phyloP scores from a whole-genome alignment of 208 protist genomes.

The Phytomonas francai region DNA sequence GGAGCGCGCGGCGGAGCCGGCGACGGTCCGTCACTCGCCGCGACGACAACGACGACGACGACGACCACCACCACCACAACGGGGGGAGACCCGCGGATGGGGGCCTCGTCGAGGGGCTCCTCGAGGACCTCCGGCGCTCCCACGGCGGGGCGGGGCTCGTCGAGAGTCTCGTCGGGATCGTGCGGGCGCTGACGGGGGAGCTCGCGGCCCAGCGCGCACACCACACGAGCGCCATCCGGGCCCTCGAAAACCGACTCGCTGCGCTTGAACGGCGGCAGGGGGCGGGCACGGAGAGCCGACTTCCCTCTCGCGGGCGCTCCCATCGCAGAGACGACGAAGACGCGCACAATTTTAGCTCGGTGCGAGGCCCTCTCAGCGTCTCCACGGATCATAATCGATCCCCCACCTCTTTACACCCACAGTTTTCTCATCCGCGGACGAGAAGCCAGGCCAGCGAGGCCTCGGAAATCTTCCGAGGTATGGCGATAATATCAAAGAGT shows the following conservation, averaged over 20 bases:
- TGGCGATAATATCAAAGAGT: slow-evolving; percentile 1
- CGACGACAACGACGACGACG: not conserved
- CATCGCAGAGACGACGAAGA: not conserved
- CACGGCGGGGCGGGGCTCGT: slow-evolving; percentile 23
- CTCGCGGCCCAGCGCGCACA: slow-evolving; percentile 22
- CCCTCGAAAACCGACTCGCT: slow-evolving; percentile 34
- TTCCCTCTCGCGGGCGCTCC: not conserved
- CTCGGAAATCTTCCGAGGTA: not conserved
- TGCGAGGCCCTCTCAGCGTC: no score
- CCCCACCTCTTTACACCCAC: no score
- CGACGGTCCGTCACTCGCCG: not conserved
- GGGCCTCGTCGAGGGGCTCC: slow-evolving; percentile 19
- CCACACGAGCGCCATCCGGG: slow-evolving; percentile 18
- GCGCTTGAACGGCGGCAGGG: slow-evolving; percentile 27
- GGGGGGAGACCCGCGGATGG: slow-evolving; percentile 10
- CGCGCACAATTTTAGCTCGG: no score
- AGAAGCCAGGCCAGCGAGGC: slow-evolving; percentile 1
- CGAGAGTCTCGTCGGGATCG: slow-evolving; percentile 21
- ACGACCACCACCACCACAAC: slow-evolving; percentile 17
- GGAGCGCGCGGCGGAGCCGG: not conserved
- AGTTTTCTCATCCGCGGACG: no score
- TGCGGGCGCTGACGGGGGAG: slow-evolving; percentile 25
- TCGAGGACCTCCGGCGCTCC: slow-evolving; percentile 20
- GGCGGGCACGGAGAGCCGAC: not conserved
- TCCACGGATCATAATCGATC: no score